Conservation (phyloP, 2,329 filamentous ascomycete species). For the Lachnum nothofagi region DNA sequence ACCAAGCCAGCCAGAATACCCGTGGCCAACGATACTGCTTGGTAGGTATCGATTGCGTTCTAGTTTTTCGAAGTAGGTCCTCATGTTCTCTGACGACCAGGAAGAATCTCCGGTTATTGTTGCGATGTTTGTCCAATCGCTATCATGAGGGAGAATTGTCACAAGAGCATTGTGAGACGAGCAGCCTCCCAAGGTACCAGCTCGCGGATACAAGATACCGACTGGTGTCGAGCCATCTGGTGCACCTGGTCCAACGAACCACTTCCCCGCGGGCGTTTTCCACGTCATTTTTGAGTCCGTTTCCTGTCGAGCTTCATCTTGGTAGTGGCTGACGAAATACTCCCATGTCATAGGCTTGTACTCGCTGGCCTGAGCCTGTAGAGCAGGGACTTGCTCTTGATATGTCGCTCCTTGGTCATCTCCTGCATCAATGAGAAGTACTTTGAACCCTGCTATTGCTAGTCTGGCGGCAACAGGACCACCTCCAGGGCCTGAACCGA, state of each 20-base stretch:
- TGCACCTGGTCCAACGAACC: slow-evolving; percentile 25
- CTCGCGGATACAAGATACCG: slow-evolving; percentile 30
- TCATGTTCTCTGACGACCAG: slow-evolving; percentile 24
- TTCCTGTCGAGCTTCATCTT: slow-evolving; percentile 11
- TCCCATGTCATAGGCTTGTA: slow-evolving; percentile 47
- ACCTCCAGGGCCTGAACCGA: slow-evolving; percentile 49
- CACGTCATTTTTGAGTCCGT: slow-evolving; percentile 32
- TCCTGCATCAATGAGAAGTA: slow-evolving; percentile 50
- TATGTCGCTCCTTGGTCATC: slow-evolving; percentile 42
- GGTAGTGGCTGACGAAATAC: slow-evolving; percentile 34
- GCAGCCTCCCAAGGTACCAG: slow-evolving; percentile 32
- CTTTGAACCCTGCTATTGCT: slow-evolving; percentile 46
- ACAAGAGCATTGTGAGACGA: slow-evolving; percentile 25
- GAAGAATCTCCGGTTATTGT: slow-evolving; percentile 23
- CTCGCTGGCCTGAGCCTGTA: slow-evolving; percentile 43
- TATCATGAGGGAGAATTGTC: slow-evolving; percentile 19
- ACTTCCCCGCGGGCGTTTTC: slow-evolving; percentile 24
- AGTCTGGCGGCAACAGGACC: slow-evolving; percentile 47
- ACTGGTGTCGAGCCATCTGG: slow-evolving; percentile 23
- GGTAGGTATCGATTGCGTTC: slow-evolving; percentile 15
- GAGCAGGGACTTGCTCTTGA: slow-evolving; percentile 46
- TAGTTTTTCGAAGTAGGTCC: slow-evolving; percentile 19
- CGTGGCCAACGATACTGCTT: slow-evolving; percentile 11
- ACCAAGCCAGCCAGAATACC: slow-evolving; percentile 28
- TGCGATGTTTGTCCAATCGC: slow-evolving; percentile 23